phyloP scores from a whole-genome alignment of 2,329 filamentous ascomycete genomes.

The Sporothrix brunneoviolacea region DNA sequence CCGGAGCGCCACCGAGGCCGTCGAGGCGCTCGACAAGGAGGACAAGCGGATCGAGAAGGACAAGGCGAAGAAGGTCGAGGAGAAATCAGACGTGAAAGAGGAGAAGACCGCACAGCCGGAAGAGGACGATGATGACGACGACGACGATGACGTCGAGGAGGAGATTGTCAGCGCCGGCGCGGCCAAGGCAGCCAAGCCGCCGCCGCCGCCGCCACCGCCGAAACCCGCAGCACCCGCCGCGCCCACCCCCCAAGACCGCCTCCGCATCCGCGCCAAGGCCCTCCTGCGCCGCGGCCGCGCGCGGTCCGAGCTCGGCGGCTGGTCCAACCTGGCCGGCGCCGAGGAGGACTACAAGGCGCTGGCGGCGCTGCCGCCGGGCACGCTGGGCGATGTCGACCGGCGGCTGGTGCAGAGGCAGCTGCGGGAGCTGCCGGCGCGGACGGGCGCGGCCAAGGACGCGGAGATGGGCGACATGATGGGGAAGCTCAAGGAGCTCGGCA shows the following conservation, averaged over 20 bases:
- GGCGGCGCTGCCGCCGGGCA: conserved; percentile 29
- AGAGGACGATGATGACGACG: conserved; percentile 45
- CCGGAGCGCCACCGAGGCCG: conserved; percentile 61
- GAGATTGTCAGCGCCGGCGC: conserved; percentile 57
- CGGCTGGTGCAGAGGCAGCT: conserved; percentile 63
- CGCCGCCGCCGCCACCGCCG: conserved; percentile 15
- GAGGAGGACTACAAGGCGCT: conserved; percentile 72
- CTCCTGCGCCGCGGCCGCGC: conserved; percentile 73
- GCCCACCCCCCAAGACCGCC: conserved; percentile 50
- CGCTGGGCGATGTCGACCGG: conserved; percentile 58
- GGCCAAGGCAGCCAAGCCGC: conserved; percentile 38
- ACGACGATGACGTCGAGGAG: conserved; percentile 44
- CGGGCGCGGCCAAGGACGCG: conserved; percentile 72
- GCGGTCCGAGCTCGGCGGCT: conserved; percentile 63
- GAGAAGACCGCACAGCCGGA: no score
- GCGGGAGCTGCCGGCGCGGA: conserved; percentile 55
- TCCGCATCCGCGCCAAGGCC: conserved; percentile 73
- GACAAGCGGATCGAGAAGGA: conserved; percentile 38
- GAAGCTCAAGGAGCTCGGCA: conserved; percentile 86
- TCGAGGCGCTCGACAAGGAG: conserved; percentile 66
- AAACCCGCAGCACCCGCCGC: conserved; percentile 19
- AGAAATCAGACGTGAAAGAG: no score
- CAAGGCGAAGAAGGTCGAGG: conserved; percentile 36
- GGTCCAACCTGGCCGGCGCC: conserved; percentile 73
- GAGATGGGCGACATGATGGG: conserved; percentile 98